Evolutionary conservation across 2,329 filamentous ascomycete species (phyloP).

Genomic region (Talaromyces sp.): DNA sequence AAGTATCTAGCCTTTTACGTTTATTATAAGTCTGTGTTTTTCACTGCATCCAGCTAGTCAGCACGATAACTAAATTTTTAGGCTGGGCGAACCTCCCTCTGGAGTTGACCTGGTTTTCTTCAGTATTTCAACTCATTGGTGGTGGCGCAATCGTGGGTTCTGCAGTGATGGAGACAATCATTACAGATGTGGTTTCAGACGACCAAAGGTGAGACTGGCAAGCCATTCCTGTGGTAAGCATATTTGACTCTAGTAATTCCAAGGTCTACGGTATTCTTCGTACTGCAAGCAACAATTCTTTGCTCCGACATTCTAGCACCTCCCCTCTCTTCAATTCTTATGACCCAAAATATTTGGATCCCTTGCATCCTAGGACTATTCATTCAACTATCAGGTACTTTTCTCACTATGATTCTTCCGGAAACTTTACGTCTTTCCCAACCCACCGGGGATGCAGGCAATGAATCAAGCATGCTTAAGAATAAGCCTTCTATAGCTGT

Average conservation of each 20-base stretch:
- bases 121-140: background rate
- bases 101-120: background rate
- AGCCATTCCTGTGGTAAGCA: background rate
- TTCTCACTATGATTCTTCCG: background rate
- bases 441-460: background rate
- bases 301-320: background rate
- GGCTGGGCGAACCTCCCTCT: background rate
- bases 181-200: background rate
- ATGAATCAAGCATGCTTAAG: background rate
- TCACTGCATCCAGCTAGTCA: background rate
- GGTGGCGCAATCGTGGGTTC: background rate
- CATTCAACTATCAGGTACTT: background rate
- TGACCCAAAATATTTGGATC: background rate
- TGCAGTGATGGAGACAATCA: background rate
- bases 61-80: background rate
- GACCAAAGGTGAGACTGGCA: background rate
- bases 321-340: background rate
- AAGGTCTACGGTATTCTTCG: background rate
- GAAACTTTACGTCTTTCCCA: background rate
- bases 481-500: background rate
- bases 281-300: background rate
- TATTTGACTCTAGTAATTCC: background rate
- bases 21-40: too few species aligned
- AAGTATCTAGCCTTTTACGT: background rate
- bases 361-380: background rate